Percentiles rank a stretch among this genome's conserved stretches.
Evolutionary conservation across 495 filamentous ascomycete genomes (phyloP).

Genomic region (Hypoxylon fuscum): DNA sequence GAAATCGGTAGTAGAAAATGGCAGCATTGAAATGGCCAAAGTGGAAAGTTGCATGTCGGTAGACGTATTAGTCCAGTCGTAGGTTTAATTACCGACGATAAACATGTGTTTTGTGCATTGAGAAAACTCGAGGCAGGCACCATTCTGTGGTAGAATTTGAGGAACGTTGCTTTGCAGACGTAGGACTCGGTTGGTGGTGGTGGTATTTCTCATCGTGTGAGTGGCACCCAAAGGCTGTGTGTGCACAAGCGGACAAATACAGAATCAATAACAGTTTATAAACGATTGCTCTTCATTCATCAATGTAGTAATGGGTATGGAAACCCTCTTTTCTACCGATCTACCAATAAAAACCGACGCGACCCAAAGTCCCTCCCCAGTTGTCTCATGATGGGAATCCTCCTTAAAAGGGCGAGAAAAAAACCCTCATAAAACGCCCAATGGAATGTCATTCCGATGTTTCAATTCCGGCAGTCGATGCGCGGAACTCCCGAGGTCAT

Average conservation of each 20-base stretch:
- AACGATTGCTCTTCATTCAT: conserved; percentile 11
- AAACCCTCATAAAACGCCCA: conserved; percentile 17
- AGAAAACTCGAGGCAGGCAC: not conserved
- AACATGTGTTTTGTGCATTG: not conserved
- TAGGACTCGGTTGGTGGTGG: conserved; percentile 17
- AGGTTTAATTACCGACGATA: not conserved
- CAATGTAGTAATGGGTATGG: conserved; percentile 22
- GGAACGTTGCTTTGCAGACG: conserved; percentile 25
- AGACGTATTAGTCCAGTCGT: not conserved
- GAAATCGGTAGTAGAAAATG: too few relatives aligned
- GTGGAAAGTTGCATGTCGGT: not conserved
- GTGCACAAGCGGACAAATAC: not conserved
- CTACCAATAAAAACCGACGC: conserved; percentile 28
- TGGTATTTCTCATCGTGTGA: not conserved
- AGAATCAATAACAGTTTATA: not conserved
- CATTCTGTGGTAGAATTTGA: not conserved
- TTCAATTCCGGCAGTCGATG: conserved; percentile 11
- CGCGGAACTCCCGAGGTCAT: conserved; percentile 3
- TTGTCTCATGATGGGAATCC: conserved; percentile 5
- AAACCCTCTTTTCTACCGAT: conserved; percentile 14
- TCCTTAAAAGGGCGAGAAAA: conserved; percentile 18
- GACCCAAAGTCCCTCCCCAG: conserved; percentile 1
- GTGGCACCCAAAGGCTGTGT: not conserved
- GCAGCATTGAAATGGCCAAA: too few relatives aligned
- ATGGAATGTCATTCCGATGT: conserved; percentile 30